A percentile compares a stretch with the other conserved stretches of the same genome.
Evolutionary conservation across 1,284 basidiomycete genomes (phyloP).

Genomic region (Cryptococcus depauperatus): DNA sequence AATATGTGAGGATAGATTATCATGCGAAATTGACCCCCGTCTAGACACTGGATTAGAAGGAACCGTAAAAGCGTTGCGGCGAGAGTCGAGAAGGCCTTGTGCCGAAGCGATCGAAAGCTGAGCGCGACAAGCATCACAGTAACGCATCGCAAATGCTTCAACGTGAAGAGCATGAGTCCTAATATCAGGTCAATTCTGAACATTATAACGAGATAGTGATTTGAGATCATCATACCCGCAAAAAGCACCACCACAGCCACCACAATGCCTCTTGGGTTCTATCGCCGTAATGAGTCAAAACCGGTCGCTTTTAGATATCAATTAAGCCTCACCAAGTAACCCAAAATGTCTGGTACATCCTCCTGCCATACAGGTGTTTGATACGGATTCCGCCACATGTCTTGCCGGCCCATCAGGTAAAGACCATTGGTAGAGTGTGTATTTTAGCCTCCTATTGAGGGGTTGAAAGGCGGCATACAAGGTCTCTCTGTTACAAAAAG

Average conservation of each 20-base stretch:
- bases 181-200: background rate
- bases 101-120: constrained; percentile 29
- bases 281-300: background rate
- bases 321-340: constrained; percentile 28
- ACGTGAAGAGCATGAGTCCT: constrained; percentile 39
- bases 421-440: constrained; percentile 41
- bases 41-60: constrained; percentile 14
- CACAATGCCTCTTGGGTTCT: constrained; percentile 43
- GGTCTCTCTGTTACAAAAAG: constrained; percentile 27
- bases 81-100: constrained; percentile 19
- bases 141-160: constrained; percentile 35
- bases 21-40: constrained; percentile 7
- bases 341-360: constrained; percentile 37
- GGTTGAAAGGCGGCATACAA: constrained; percentile 40
- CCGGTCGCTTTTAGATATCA: background rate
- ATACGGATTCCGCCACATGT: constrained; percentile 33
- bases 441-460: constrained; percentile 16
- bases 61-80: constrained; percentile 8
- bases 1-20: background rate
- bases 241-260: constrained; percentile 43
- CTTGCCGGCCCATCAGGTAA: constrained; percentile 40
- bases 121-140: constrained; percentile 37
- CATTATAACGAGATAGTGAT: background rate
- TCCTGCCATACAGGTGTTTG: constrained; percentile 35
- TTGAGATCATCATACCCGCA: constrained; percentile 27